Conservation (phyloP, 805 yeast species). For the Yarrowia deformans region DNA sequence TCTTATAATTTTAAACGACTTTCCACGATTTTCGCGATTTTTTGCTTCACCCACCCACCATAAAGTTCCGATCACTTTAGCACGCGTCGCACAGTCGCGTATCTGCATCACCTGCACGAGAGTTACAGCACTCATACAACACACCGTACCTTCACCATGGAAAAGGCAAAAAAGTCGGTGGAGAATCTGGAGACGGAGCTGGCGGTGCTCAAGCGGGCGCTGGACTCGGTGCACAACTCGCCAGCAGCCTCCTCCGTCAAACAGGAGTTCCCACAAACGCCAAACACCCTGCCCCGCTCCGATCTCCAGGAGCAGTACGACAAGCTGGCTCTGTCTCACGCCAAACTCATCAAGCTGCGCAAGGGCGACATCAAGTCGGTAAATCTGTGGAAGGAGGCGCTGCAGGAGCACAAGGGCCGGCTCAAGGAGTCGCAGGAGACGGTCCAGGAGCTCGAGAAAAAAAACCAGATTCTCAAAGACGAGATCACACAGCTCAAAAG, state of each 20-base stretch:
- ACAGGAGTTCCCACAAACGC: conserved; percentile 26
- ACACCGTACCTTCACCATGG: neutral
- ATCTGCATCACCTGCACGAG: conserved; percentile 15
- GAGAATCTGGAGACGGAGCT: conserved; percentile 15
- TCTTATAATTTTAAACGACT: too few species aligned
- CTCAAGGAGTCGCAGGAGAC: neutral
- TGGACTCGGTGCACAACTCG: conserved; percentile 1
- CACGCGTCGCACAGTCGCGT: conserved; percentile 28
- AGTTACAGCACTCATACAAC: too few species aligned
- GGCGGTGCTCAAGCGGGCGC: conserved; percentile 7
- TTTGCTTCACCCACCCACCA: neutral
- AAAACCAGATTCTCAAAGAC: neutral
- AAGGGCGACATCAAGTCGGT: conserved; percentile 37
- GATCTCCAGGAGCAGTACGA: conserved; percentile 31
- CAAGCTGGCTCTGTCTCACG: conserved; percentile 20
- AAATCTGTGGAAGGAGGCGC: conserved; percentile 19
- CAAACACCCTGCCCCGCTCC: neutral
- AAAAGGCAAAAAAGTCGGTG: conserved; percentile 21
- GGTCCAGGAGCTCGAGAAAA: conserved; percentile 3
- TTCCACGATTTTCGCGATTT: too few species aligned
- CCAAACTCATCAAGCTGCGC: conserved; percentile 24
- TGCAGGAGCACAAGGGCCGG: conserved; percentile 16
- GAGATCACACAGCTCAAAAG: conserved; percentile 7
- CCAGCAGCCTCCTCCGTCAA: neutral
- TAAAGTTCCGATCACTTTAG: neutral